phyloP scores from a whole-genome alignment of 306 rosid genomes.

The Fagus sylvatica region DNA sequence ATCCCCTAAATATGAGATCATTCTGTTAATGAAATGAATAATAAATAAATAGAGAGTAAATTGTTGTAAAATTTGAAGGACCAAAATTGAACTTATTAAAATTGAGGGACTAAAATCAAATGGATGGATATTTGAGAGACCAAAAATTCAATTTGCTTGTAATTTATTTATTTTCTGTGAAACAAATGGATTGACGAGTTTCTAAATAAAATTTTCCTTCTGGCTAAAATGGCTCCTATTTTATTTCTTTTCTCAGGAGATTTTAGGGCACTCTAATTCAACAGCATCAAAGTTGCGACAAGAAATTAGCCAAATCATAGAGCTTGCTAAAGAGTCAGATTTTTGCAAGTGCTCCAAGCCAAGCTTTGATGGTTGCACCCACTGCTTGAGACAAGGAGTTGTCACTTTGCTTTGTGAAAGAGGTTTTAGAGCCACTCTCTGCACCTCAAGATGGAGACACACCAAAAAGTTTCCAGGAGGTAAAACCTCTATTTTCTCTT shows the following conservation, averaged over 20 bases:
- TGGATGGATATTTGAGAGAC: too few relatives aligned
- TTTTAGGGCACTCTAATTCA: slow-evolving; percentile 41
- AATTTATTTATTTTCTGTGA: not conserved
- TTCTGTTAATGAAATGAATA: too few relatives aligned
- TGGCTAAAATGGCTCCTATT: not conserved
- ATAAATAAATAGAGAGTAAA: too few relatives aligned
- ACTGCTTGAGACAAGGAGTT: slow-evolving; percentile 47
- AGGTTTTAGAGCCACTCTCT: slow-evolving; percentile 50
- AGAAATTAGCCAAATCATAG: slow-evolving; percentile 43
- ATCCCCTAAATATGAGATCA: too few relatives aligned
- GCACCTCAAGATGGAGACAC: slow-evolving; percentile 56
- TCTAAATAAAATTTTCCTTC: not conserved
- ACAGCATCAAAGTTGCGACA: slow-evolving; percentile 42
- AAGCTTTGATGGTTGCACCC: slow-evolving; percentile 30
- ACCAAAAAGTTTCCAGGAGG: slow-evolving; percentile 54
- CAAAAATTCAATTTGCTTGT: too few relatives aligned
- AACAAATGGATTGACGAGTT: not conserved
- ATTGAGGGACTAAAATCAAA: too few relatives aligned
- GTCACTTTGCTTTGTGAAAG: slow-evolving; percentile 39
- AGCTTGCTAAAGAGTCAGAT: slow-evolving; percentile 25
- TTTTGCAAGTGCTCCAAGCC: slow-evolving; percentile 45
- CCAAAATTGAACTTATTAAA: too few relatives aligned
- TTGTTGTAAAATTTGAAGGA: too few relatives aligned
- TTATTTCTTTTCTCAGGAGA: slow-evolving; percentile 43
- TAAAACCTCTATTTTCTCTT: slow-evolving; percentile 1